Evolutionary conservation across 2,329 filamentous ascomycete species (phyloP), one percentile per base, ranked within the genome.

Genomic region (Exophiala mesophila): DNA sequence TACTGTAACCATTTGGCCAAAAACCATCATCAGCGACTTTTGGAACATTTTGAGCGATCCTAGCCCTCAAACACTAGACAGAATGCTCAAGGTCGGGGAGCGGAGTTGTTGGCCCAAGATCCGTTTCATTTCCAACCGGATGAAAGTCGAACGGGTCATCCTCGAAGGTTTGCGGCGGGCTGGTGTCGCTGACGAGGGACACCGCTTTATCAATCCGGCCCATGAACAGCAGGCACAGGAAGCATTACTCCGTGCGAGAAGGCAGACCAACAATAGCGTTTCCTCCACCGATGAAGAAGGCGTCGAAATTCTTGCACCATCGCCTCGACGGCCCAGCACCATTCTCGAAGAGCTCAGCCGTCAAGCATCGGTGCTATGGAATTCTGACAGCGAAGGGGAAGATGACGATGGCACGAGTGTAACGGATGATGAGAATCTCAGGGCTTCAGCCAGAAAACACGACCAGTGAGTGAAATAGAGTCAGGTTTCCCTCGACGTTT

Each of bases 1-100:
- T 19, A 97, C 88, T 7, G 84, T 97, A 50, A 98, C 92, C 9
- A 89, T 98, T 58, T 97, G 90, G 89, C 92, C 92, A 5, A 88
- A 88, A 62, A 83, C 81, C 9, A 69, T 81, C 3, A 68, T 79
- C 1, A 83, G 80, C 1, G 92, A 98, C 66, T 94, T 96, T 61
- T 80, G 76, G 60, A 78, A 86, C 55, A 94, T 98, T 48, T 74
- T 98, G 1, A 80, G 82, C 1, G 92, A 98, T 59, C 92, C 92
- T 0, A 82, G 79, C 30, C 71, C 82, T 3, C 70, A 80, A 36
- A 75, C 88, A 3, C 68, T 98, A 8, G 87, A 85, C 5, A 76
- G 84, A 26, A 96, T 97, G 90, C 77, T 98, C 10, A 84, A 88
- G 49, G 84, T 87, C 44, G 92, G 92, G 15, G 85, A 94, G 63